Conservation (phyloP, 2,329 filamentous ascomycete genomes). For the Neopestalotiopsis clavispora region DNA sequence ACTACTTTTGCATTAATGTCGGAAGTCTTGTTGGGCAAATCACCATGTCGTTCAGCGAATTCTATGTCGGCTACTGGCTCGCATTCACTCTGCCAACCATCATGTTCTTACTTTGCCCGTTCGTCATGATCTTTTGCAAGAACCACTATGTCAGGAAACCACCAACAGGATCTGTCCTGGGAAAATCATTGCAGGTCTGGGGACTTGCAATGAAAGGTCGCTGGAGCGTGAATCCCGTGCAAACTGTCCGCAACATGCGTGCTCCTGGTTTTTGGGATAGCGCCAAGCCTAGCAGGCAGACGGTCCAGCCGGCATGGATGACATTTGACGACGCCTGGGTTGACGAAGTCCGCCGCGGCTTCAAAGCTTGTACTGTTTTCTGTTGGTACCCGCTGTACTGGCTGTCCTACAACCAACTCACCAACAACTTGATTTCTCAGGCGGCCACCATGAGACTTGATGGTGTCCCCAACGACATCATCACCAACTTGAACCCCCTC, state of each 20-base stretch:
- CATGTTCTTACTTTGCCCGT: constrained; percentile 66
- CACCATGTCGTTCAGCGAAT: constrained; percentile 74
- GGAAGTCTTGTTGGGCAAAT: constrained; percentile 67
- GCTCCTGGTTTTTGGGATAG: constrained; percentile 67
- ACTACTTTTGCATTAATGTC: constrained; percentile 73
- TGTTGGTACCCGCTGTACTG: constrained; percentile 71
- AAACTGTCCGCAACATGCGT: constrained; percentile 28
- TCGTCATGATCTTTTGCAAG: constrained; percentile 65
- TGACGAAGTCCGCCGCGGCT: constrained; percentile 74
- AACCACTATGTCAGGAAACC: constrained; percentile 65
- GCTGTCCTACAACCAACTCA: constrained; percentile 64
- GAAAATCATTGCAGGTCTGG: constrained; percentile 69
- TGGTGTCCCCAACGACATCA: constrained; percentile 78
- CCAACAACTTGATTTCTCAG: constrained; percentile 66
- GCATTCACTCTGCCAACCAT: constrained; percentile 70
- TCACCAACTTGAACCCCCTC: constrained; percentile 78
- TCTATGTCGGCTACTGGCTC: constrained; percentile 77
- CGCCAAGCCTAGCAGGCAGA: constrained; percentile 69
- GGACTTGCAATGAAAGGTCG: constrained; percentile 65
- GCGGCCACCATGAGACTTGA: constrained; percentile 69
- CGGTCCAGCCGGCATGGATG: constrained; percentile 70
- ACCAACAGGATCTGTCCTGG: constrained; percentile 39
- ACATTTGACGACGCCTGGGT: constrained; percentile 85
- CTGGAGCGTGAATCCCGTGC: constrained; percentile 65
- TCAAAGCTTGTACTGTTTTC: constrained; percentile 74